Evolutionary conservation across 2,329 filamentous ascomycete species (phyloP).

Genomic region (Lachnellula cervina): DNA sequence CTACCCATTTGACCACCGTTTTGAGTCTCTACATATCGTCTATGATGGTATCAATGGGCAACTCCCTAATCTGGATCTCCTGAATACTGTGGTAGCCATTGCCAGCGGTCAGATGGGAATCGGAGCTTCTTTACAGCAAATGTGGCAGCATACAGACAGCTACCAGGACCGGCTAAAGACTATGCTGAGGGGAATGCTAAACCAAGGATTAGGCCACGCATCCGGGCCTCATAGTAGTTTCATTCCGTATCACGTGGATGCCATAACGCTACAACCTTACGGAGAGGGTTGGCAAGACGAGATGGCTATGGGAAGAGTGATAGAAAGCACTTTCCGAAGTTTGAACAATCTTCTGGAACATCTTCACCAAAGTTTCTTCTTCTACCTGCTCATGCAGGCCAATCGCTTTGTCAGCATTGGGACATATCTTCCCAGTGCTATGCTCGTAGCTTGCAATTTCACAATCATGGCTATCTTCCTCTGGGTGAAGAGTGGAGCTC

Average conservation of each 20-base stretch:
- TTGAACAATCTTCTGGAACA: slow-evolving; percentile 96
- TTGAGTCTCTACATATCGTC: slow-evolving; percentile 82
- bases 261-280: slow-evolving; percentile 85
- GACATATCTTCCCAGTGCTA: slow-evolving; percentile 95
- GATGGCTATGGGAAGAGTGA: slow-evolving; percentile 84
- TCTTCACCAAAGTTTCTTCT: slow-evolving; percentile 98
- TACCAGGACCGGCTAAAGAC: slow-evolving; percentile 81
- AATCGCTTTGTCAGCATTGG: slow-evolving; percentile 97
- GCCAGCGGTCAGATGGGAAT: slow-evolving; percentile 91
- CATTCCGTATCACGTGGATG: slow-evolving; percentile 96
- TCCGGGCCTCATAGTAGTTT: slow-evolving; percentile 92
- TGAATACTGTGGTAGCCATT: slow-evolving; percentile 89
- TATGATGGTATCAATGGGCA: slow-evolving; percentile 97
- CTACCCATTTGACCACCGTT: slow-evolving; percentile 78
- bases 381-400: slow-evolving; percentile 88
- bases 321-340: slow-evolving; percentile 88
- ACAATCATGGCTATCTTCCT: slow-evolving; percentile 90
- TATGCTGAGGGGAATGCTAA: slow-evolving; percentile 88
- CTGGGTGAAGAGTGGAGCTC: slow-evolving; percentile 81
- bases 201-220: slow-evolving; percentile 82
- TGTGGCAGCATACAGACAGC: slow-evolving; percentile 70
- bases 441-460: slow-evolving; percentile 91
- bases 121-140: slow-evolving; percentile 74
- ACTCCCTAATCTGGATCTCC: slow-evolving; percentile 88
- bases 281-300: slow-evolving; percentile 96